phyloP scores from a whole-genome alignment of 345 rosid genomes.

The Jatropha curcas region DNA sequence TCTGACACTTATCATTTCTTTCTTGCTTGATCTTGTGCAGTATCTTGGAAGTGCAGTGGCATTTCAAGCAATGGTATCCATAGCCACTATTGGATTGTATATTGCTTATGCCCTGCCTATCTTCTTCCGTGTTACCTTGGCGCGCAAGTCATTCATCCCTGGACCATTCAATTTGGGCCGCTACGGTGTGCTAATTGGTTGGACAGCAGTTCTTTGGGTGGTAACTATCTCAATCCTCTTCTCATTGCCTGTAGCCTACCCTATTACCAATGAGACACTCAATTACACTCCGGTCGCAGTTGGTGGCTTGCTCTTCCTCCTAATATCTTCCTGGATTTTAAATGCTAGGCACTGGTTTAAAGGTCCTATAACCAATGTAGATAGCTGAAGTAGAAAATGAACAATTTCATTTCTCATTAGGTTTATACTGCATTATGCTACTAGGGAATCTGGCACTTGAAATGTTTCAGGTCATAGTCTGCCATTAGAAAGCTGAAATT shows the following conservation, averaged over 20 bases:
- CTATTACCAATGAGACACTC: conserved; percentile 71
- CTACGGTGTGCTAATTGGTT: conserved; percentile 62
- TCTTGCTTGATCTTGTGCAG: conserved; percentile 42
- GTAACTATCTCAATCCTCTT: conserved; percentile 83
- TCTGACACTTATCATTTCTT: not conserved
- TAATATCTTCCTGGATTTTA: conserved; percentile 59
- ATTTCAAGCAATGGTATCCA: conserved; percentile 95
- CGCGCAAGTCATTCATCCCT: conserved; percentile 62
- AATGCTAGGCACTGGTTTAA: conserved; percentile 80
- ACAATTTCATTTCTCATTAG: not conserved
- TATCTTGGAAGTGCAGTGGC: conserved; percentile 91
- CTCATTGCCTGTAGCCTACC: conserved; percentile 90
- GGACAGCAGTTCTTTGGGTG: conserved; percentile 93
- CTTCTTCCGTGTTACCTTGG: conserved; percentile 76
- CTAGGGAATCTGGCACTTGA: not conserved
- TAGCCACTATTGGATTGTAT: conserved; percentile 91
- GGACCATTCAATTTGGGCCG: conserved; percentile 90
- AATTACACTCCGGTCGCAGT: conserved; percentile 96
- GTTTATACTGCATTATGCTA: not conserved
- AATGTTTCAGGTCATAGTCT: too few species aligned
- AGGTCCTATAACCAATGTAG: conserved; percentile 75
- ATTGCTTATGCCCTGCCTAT: conserved; percentile 92
- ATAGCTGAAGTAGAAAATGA: conserved; percentile 19
- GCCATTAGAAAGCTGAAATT: too few species aligned
- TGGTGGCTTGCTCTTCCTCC: conserved; percentile 59